These are phyloP conservation scores for Debaryomyces robertsiae DNA, from an alignment of 1,139 yeast genomes.

Conservation along the genomic window DNA sequence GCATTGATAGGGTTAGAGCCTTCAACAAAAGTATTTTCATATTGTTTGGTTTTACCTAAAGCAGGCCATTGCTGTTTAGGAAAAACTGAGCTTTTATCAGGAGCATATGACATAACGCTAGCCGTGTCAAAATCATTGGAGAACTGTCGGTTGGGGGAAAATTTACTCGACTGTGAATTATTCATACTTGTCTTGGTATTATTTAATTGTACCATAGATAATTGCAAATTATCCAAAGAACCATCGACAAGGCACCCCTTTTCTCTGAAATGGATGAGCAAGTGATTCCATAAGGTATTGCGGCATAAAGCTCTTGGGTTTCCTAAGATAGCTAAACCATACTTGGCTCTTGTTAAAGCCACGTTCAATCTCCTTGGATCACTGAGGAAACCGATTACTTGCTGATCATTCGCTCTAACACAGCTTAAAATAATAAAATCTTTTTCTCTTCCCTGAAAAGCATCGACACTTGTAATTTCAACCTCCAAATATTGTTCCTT, in stretches of 20 bases:
- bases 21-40: constrained; percentile 19
- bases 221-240: constrained; percentile 76
- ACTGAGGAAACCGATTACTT: constrained; percentile 81
- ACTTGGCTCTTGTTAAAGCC: constrained; percentile 88
- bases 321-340: constrained; percentile 80
- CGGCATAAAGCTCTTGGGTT: constrained; percentile 78
- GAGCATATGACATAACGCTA: constrained; percentile 49
- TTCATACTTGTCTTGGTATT: constrained; percentile 13
- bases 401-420: constrained; percentile 86
- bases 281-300: constrained; percentile 77
- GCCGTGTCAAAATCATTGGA: constrained; percentile 46
- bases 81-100: constrained; percentile 24
- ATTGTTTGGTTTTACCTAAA: constrained; percentile 22
- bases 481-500: constrained; percentile 68
- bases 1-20: constrained; percentile 33
- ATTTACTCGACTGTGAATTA: constrained; percentile 10
- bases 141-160: constrained; percentile 12
- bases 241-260: constrained; percentile 92
- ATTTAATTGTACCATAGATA: constrained; percentile 64
- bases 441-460: constrained; percentile 95
- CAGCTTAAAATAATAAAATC: constrained; percentile 87
- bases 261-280: constrained; percentile 78
- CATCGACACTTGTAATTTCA: constrained; percentile 92
- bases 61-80: constrained; percentile 39
- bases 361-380: constrained; percentile 93